A percentile compares a stretch with the other conserved stretches of the same genome.
Evolutionary conservation across 257 asterid species (phyloP).

Genomic region (Verbascum thapsus): DNA sequence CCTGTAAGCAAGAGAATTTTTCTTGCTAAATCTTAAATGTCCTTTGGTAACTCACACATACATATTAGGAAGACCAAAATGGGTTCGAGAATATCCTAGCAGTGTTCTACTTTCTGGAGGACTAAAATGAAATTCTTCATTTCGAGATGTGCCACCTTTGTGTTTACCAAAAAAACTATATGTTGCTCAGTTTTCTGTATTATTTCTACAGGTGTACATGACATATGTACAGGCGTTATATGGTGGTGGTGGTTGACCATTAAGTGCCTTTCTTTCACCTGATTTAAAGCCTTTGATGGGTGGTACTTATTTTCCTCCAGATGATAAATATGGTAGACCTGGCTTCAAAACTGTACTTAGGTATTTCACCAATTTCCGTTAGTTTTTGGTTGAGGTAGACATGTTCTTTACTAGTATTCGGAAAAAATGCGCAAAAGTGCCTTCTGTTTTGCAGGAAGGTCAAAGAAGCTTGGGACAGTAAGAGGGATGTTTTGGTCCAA

Average conservation of each 20-base stretch:
- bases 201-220: conserved; percentile 78
- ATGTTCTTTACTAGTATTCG: not conserved
- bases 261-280: conserved; percentile 87
- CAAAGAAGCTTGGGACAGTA: conserved; percentile 91
- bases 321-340: conserved; percentile 88
- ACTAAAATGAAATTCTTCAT: too few relatives aligned
- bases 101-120: too few relatives aligned
- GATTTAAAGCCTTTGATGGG: conserved; percentile 97
- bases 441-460: conserved; percentile 62
- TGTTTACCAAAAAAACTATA: not conserved
- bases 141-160: too few relatives aligned
- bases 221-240: conserved; percentile 91
- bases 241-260: conserved; percentile 99
- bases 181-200: conserved; percentile 17
- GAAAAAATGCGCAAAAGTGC: not conserved
- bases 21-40: not conserved
- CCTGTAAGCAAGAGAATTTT: not conserved
- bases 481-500: conserved; percentile 57
- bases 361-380: conserved; percentile 38
- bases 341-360: conserved; percentile 89
- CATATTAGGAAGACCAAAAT: not conserved
- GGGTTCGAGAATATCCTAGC: too few relatives aligned
- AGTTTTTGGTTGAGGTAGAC: not conserved
- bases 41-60: not conserved
- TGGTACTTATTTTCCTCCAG: conserved; percentile 97